Base-by-base conservation (phyloP, 495 filamentous ascomycete genomes). In the Glutinoglossum americanum region DNA sequence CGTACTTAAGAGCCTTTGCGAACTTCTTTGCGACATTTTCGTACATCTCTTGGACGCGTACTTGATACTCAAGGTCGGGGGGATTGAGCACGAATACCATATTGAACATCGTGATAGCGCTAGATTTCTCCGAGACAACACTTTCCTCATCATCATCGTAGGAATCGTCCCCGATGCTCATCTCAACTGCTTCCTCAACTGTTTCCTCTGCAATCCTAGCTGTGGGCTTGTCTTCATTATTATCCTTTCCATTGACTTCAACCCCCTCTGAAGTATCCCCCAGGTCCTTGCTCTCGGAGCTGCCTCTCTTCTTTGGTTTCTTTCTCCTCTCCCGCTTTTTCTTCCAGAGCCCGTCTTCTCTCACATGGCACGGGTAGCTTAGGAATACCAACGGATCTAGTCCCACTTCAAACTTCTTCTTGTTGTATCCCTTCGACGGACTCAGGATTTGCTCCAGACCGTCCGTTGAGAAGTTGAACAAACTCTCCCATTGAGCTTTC, bases 31-130 rank as follows among this genome's bases (percentile, higher is more conserved):
- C 83, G 25, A 95, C 81, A 65, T 94, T 81, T 56, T 87, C 76
- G 64, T 89, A 94, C 65, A 96, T 82, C 54, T 90, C 81, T 57
- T 80, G 76, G 51, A 88, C 75, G 23, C 87, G 74, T 54, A 81
- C 71, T 51, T 83, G 82, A 62, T 82, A 82, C 66, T 93, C 86
- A 45, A 85, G 69, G 53, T 82, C 75, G 39, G 85, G 84, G 2
- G 86, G 83, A 63, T 85, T 82, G 53, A 95, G 70, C 35, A 94
- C 84, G 69, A 96, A 97, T 15, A 95, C 87, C 35, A 96, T 79
- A 70, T 97, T 89, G 67, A 98, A 98, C 89, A 96, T 95, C 25
- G 80, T 88, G 85, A 98, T 89, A 47, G 73, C 69, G 55, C 74
- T 74, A 57, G 69, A 72, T 54, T 82, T 47, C 6, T 69, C 64